Base-by-base conservation (phyloP, 2,329 filamentous ascomycete species). In the Endocalyx cinctus region DNA sequence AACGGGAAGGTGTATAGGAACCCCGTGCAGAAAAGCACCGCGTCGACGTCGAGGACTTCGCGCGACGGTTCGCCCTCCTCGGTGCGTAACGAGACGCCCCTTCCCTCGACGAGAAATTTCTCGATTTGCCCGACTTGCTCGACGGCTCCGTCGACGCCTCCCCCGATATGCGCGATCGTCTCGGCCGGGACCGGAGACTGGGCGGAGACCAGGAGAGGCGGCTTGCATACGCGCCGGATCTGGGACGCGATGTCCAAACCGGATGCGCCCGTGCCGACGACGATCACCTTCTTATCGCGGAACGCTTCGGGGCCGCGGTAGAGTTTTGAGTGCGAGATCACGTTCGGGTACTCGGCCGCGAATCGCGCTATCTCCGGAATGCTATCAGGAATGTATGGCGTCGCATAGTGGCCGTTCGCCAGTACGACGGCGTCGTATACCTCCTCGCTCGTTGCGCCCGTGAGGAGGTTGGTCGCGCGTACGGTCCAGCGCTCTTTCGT, bases 1-100 rank as follows among this genome's bases (percentile, higher is more conserved):
- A 95, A 96, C 0, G 88, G 87, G 37, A 84, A 84, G 5, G 82
- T 80, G 60, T 86, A 95, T 36, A 94, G 75, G 51, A 94, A 97
- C 1, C 90, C 90, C 0, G 90, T 96, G 56, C 86, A 89, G 59
- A 90, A 96, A 17, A 97, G 56, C 5, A 96, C 64, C 2, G 77
- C 74, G 50, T 96, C 89, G 35, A 97, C 60, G 20, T 79, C 65
- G 4, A 63, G 62, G 51, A 87, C 17, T 25, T 23, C 25, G 17
- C 2, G 32, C 10, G 78, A 76, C 6, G 72, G 48, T 1, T 61
- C 62, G 3, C 82, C 83, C 48, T 87, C 71, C 25, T 70, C 67
- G 42, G 38, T 23, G 6, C 17, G 18, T 15, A 94, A 86, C 19
- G 72, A 66, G 2, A 92, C 70, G 4, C 73, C 79, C 41, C 77